phyloP scores from a whole-genome alignment of 2,329 filamentous ascomycete species.

The Penicillium nordicum region DNA sequence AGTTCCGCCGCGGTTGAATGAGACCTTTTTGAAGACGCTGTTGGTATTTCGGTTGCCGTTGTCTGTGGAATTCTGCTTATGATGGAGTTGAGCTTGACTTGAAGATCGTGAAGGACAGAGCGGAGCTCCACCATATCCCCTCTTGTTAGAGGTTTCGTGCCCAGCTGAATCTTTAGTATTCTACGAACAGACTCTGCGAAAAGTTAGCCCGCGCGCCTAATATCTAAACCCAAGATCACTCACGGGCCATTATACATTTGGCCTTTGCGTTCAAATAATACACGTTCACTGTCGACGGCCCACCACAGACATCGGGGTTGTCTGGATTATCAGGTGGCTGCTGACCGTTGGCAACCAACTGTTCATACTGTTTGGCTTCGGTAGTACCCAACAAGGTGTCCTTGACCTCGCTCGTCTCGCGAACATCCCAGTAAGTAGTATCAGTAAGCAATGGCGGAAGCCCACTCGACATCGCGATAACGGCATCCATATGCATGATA shows the following conservation, averaged over 20 bases:
- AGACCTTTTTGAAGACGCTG: conserved; percentile 18
- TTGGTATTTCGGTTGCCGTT: conserved; percentile 19
- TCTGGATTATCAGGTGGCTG: conserved; percentile 41
- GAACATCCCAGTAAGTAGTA: conserved; percentile 49
- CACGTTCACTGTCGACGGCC: conserved; percentile 41
- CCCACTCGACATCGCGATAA: conserved; percentile 50
- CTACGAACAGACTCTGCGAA: conserved; percentile 41
- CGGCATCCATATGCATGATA: conserved; percentile 48
- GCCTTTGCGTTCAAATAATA: conserved; percentile 45
- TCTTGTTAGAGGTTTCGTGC: conserved; percentile 42
- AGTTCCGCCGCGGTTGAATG: conserved; percentile 28
- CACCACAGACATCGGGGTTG: conserved; percentile 39
- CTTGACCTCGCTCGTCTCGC: conserved; percentile 47
- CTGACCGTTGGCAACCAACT: conserved; percentile 31
- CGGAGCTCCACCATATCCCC: conserved; percentile 45
- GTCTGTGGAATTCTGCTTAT: conserved; percentile 42
- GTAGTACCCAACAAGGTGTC: conserved; percentile 44
- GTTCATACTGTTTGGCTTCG: conserved; percentile 31
- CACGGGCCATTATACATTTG: conserved; percentile 46
- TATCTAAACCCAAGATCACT: conserved; percentile 17
- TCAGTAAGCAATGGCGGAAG: conserved; percentile 48
- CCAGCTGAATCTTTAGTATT: conserved; percentile 45
- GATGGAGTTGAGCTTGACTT: conserved; percentile 42
- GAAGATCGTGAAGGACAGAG: conserved; percentile 41
- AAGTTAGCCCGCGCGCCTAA: not conserved